Conservation (phyloP, 768 basidiomycete species). For the Pholiota conissans region DNA sequence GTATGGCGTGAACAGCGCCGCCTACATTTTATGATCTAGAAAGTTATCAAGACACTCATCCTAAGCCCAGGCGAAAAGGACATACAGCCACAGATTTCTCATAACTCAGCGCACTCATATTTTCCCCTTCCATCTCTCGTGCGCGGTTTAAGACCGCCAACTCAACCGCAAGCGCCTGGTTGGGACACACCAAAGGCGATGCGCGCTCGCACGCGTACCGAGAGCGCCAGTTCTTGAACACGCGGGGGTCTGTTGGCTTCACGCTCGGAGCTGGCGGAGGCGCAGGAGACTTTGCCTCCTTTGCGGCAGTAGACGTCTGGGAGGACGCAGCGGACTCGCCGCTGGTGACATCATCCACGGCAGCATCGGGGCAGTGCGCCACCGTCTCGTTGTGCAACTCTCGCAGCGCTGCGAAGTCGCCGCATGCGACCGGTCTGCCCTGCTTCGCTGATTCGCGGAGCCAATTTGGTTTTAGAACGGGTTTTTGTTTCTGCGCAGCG, state of each 20-base stretch:
- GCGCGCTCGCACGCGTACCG: constrained; percentile 61
- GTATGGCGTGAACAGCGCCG: background rate
- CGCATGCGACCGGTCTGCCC: constrained; percentile 47
- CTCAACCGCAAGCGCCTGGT: constrained; percentile 61
- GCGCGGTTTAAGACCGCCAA: constrained; percentile 57
- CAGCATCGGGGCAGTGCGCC: constrained; percentile 41
- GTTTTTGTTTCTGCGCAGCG: constrained; percentile 54
- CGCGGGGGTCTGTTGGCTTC: constrained; percentile 21
- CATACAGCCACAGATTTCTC: constrained; percentile 70
- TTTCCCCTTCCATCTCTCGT: constrained; percentile 67
- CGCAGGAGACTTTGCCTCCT: background rate
- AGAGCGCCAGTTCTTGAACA: constrained; percentile 35
- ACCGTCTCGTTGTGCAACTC: constrained; percentile 49
- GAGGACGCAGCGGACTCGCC: too few relatives aligned
- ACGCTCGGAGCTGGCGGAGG: constrained; percentile 2
- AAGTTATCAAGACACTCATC: background rate
- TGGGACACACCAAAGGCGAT: constrained; percentile 67
- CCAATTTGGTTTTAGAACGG: constrained; percentile 74
- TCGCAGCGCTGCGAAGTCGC: constrained; percentile 54
- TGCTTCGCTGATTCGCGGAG: constrained; percentile 55
- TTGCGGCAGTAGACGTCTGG: too few relatives aligned
- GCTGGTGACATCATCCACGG: constrained; percentile 31
- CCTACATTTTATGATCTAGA: constrained; percentile 31
- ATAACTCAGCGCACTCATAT: constrained; percentile 70
- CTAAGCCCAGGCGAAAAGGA: constrained; percentile 5